Percentiles rank a stretch among this genome's conserved stretches.
Evolutionary conservation across 192 early-diverging fungal species (phyloP).

Genomic region (Coemansia interrupta): DNA sequence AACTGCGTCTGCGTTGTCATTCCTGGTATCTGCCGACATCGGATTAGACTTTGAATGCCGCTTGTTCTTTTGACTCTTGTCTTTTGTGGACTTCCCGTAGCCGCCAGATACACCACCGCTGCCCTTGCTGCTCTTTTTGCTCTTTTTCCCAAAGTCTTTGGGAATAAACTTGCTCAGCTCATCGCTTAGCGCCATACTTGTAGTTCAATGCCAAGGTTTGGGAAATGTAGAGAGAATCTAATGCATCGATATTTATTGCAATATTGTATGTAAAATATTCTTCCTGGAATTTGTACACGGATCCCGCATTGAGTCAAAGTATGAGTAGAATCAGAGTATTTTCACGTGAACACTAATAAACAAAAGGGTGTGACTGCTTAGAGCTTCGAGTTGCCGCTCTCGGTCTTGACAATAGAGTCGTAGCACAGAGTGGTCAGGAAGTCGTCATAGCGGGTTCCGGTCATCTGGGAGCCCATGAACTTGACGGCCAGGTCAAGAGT

Average conservation of each 20-base stretch:
- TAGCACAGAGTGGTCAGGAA: conserved; percentile 94
- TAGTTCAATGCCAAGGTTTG: too few species aligned
- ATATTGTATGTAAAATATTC: too few species aligned
- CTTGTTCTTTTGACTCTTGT: neutral
- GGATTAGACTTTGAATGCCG: too few species aligned
- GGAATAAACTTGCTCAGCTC: conserved; percentile 49
- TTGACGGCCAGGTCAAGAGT: conserved; percentile 56
- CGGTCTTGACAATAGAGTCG: conserved; percentile 70
- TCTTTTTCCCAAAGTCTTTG: conserved; percentile 53
- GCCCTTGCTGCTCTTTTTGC: conserved; percentile 14
- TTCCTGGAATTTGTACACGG: too few species aligned
- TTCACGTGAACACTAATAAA: neutral
- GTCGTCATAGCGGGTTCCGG: conserved; percentile 79
- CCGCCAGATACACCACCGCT: neutral
- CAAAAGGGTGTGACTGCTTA: conserved; percentile 7
- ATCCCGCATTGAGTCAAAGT: too few species aligned
- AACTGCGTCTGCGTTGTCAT: too few species aligned
- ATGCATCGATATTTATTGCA: too few species aligned
- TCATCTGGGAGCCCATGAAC: conserved; percentile 72
- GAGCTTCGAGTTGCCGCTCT: conserved; percentile 30
- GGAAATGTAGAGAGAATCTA: too few species aligned
- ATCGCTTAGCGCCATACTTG: conserved; percentile 36
- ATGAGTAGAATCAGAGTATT: neutral
- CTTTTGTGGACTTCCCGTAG: neutral
- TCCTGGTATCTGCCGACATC: too few species aligned